A percentile compares a stretch with the other conserved stretches of the same genome.
Conservation (phyloP, 202 grass and related monocot genomes). For the Eragrostis tef region DNA sequence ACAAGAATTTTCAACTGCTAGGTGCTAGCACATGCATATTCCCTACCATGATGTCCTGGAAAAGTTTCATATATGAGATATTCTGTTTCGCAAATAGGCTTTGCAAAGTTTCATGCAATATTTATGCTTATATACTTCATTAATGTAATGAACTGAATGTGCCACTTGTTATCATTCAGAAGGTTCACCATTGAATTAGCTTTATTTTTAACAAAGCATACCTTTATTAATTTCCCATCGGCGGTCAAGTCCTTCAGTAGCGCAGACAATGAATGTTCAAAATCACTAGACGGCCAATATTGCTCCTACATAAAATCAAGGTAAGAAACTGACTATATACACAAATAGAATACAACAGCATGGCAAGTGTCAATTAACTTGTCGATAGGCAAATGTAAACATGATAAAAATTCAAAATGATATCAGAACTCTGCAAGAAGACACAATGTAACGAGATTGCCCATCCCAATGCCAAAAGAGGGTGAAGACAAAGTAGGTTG, state of each 20-base stretch:
- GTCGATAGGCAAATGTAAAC: slow-evolving; percentile 30
- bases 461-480: background rate
- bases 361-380: background rate
- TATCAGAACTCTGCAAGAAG: slow-evolving; percentile 7
- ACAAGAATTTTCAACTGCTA: slow-evolving; percentile 12
- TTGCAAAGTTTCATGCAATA: slow-evolving; percentile 8
- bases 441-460: background rate
- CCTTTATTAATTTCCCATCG: slow-evolving; percentile 74
- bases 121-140: background rate
- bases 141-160: slow-evolving; percentile 6
- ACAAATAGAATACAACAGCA: slow-evolving; percentile 27
- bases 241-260: slow-evolving; percentile 70
- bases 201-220: slow-evolving; percentile 25
- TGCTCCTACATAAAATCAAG: slow-evolving; percentile 58
- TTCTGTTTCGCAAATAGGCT: slow-evolving; percentile 36
- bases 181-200: slow-evolving; percentile 13
- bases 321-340: slow-evolving; percentile 29
- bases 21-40: slow-evolving; percentile 23
- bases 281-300: slow-evolving; percentile 62
- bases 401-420: slow-evolving; percentile 1
- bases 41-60: slow-evolving; percentile 13
- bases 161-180: slow-evolving; percentile 3
- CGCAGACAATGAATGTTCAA: slow-evolving; percentile 67
- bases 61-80: slow-evolving; percentile 15
- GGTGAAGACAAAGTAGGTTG: slow-evolving; percentile 11